phyloP scores from a whole-genome alignment of 2,329 filamentous ascomycete species.

The Colletotrichum tropicale region DNA sequence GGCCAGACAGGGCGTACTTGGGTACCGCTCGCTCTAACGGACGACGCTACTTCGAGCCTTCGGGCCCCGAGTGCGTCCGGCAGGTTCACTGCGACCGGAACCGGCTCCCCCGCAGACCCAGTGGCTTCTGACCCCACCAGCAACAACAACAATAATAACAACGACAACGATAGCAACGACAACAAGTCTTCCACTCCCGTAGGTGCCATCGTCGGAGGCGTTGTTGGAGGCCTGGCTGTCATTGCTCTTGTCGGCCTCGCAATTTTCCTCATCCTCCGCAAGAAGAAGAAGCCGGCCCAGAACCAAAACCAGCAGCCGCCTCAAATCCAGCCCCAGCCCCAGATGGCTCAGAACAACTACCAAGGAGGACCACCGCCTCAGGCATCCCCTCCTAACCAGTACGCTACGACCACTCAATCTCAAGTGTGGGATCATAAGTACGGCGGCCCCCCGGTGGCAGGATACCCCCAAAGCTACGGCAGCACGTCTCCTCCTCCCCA shows the following conservation, averaged over 20 bases:
- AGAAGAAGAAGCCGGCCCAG: conserved; percentile 27
- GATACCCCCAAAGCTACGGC: conserved; percentile 18
- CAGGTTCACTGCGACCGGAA: background rate
- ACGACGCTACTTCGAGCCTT: background rate
- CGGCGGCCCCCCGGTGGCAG: conserved; percentile 8
- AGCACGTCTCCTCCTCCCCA: conserved; percentile 22
- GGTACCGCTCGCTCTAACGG: conserved; percentile 14
- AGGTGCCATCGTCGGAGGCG: conserved; percentile 42
- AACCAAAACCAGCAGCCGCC: background rate
- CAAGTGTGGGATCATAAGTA: conserved; percentile 32
- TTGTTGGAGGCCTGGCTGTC: conserved; percentile 39
- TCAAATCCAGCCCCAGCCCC: conserved; percentile 4
- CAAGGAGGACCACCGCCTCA: background rate
- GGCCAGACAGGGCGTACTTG: conserved; percentile 40
- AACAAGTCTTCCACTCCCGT: conserved; percentile 25
- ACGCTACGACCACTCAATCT: background rate
- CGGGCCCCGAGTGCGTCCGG: background rate
- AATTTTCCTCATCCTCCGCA: conserved; percentile 35
- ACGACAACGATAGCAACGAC: background rate
- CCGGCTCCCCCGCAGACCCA: background rate
- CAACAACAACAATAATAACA: conserved; percentile 1
- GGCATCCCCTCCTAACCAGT: background rate
- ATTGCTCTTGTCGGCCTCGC: conserved; percentile 32
- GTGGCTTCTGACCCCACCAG: conserved; percentile 3
- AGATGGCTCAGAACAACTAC: conserved; percentile 6